Conservation (phyloP, 495 filamentous ascomycete species). For the Hypoxylon perforatum region DNA sequence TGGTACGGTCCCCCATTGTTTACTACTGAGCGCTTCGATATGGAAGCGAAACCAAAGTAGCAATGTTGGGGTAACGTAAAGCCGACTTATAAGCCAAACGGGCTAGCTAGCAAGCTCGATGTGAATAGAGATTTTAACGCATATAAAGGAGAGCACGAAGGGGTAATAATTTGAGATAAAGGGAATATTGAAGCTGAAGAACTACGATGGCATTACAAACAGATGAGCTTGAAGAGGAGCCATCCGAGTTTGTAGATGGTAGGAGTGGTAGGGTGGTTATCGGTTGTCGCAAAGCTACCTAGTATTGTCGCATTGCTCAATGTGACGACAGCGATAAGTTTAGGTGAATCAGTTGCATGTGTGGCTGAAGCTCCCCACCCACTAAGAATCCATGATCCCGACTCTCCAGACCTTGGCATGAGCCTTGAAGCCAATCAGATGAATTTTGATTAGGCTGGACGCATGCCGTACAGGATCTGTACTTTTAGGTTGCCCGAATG, state of each 20-base stretch:
- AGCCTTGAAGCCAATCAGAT: constrained; percentile 10
- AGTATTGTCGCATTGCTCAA: constrained; percentile 17
- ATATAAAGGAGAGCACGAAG: constrained; percentile 34
- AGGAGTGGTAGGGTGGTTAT: constrained; percentile 11
- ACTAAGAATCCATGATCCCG: constrained; percentile 6
- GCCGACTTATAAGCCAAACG: constrained; percentile 7
- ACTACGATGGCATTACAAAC: constrained; percentile 37
- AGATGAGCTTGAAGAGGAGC: constrained; percentile 7
- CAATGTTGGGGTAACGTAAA: constrained; percentile 9
- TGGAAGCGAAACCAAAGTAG: constrained; percentile 9
- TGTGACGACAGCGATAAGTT: constrained; percentile 35
- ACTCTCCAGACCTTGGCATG: constrained; percentile 5
- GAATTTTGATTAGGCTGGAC: constrained; percentile 17
- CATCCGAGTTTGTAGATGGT: constrained; percentile 30
- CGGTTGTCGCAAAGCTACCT: constrained; percentile 27
- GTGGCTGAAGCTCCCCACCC: constrained; percentile 44
- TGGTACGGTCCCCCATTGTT: constrained; percentile 31
- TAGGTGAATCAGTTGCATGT: constrained; percentile 19
- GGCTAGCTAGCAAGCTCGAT: background rate
- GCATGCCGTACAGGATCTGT: constrained; percentile 2
- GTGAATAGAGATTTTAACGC: constrained; percentile 10
- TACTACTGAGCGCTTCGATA: constrained; percentile 2
- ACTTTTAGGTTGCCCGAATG: background rate
- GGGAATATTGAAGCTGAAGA: constrained; percentile 16
- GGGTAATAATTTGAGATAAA: constrained; percentile 15